A percentile compares a stretch with the other conserved stretches of the same genome.
phyloP scores from a whole-genome alignment of 164 flowering plant genomes.

The Magnolia kwangsiensis region DNA sequence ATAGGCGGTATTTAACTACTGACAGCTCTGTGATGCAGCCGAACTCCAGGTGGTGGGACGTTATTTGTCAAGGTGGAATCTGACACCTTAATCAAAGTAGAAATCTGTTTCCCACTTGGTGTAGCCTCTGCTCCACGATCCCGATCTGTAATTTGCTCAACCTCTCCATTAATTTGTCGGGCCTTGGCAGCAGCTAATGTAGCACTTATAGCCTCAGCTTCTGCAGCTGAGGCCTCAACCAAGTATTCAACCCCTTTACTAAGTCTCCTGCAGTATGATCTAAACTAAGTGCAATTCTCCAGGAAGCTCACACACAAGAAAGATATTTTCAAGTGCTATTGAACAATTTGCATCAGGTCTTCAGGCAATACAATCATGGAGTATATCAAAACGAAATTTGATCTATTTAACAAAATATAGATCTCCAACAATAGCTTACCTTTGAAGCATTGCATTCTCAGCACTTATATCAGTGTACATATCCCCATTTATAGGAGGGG shows the following conservation, averaged over 20 bases:
- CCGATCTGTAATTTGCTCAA: slow-evolving; percentile 73
- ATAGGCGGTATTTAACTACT: slow-evolving; percentile 28
- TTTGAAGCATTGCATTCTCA: slow-evolving; percentile 80
- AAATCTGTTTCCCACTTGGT: slow-evolving; percentile 78
- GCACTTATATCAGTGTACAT: slow-evolving; percentile 90
- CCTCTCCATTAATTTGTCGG: slow-evolving; percentile 89
- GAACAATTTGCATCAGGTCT: not conserved
- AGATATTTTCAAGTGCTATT: not conserved
- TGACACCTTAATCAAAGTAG: slow-evolving; percentile 55
- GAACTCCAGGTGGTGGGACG: slow-evolving; percentile 66
- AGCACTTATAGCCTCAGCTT: slow-evolving; percentile 97
- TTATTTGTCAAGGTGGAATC: slow-evolving; percentile 59
- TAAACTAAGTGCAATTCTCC: slow-evolving; percentile 1
- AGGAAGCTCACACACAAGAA: not conserved
- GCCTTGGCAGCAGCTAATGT: slow-evolving; percentile 97
- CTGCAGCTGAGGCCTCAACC: slow-evolving; percentile 98
- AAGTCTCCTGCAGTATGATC: slow-evolving; percentile 48
- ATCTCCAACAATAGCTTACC: slow-evolving; percentile 39
- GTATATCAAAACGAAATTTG: not conserved
- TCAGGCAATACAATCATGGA: not conserved
- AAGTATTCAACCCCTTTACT: slow-evolving; percentile 94
- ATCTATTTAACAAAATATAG: not conserved
- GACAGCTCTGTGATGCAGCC: slow-evolving; percentile 94
- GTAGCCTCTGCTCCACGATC: slow-evolving; percentile 94
- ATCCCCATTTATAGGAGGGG: slow-evolving; percentile 95